Percentiles rank a stretch among this genome's conserved stretches.
Evolutionary conservation across 2,329 filamentous ascomycete species (phyloP).

Genomic region (Trichoderma arundinaceum): DNA sequence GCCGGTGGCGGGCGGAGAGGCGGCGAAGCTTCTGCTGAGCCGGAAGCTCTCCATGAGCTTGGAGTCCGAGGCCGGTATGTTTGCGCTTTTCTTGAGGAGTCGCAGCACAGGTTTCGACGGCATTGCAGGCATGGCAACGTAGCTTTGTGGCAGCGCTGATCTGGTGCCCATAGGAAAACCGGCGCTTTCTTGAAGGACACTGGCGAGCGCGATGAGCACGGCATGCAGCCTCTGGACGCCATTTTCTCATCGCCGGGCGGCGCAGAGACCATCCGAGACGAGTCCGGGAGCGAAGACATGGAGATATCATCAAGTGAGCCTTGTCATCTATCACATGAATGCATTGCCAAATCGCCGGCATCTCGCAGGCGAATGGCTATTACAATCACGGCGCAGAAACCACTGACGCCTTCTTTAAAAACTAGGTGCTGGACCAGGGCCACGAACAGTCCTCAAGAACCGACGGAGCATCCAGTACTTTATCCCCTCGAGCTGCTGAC

Average conservation of each 20-base stretch:
- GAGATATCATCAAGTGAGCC: constrained; percentile 57
- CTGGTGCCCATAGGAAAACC: constrained; percentile 71
- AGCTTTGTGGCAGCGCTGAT: constrained; percentile 27
- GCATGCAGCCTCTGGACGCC: constrained; percentile 84
- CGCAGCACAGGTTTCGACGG: background rate
- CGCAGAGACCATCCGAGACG: constrained; percentile 49
- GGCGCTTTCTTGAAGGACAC: constrained; percentile 80
- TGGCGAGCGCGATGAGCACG: constrained; percentile 85
- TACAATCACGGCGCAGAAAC: background rate
- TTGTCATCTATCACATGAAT: constrained; percentile 2
- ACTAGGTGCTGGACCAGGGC: constrained; percentile 59
- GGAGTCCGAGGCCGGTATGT: constrained; percentile 49
- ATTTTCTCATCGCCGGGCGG: constrained; percentile 84
- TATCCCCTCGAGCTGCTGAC: constrained; percentile 59
- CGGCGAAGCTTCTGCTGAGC: constrained; percentile 38
- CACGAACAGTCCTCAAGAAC: constrained; percentile 57
- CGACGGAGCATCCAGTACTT: constrained; percentile 57
- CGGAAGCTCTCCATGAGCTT: constrained; percentile 44
- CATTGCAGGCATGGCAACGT: too few species aligned
- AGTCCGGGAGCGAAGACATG: constrained; percentile 56
- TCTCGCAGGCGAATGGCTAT: background rate
- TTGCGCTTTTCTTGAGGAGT: background rate
- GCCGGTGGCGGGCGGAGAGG: constrained; percentile 37
- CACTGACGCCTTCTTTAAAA: constrained; percentile 1
- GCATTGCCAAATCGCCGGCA: background rate